A percentile compares a stretch with the other conserved stretches of the same genome.
phyloP scores from a whole-genome alignment of 805 yeast genomes.

The Nakazawaea ambrosiae region DNA sequence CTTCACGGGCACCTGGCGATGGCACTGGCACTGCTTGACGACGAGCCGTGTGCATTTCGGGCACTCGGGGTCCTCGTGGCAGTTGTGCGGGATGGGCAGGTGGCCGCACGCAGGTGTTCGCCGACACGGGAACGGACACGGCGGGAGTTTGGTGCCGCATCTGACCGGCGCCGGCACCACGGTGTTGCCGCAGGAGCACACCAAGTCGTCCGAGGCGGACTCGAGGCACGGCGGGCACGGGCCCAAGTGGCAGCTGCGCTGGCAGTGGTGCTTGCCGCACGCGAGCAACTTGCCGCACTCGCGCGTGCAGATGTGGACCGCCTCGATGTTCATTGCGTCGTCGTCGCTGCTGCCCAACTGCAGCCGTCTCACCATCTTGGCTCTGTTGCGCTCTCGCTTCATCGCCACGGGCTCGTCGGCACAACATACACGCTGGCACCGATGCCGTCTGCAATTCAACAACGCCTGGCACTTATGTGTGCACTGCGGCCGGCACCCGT shows the following conservation, averaged over 20 bases:
- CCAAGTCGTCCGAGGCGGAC: constrained; percentile 69
- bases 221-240: constrained; percentile 77
- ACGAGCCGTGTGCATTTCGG: constrained; percentile 70
- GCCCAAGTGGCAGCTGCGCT: constrained; percentile 70
- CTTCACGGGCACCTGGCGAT: constrained; percentile 37
- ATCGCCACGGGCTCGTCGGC: constrained; percentile 55
- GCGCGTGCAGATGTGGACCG: constrained; percentile 65
- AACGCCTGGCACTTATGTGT: constrained; percentile 64
- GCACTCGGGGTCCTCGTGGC: constrained; percentile 64
- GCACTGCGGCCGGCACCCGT: constrained; percentile 55
- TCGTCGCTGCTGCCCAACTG: constrained; percentile 30
- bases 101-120: constrained; percentile 64
- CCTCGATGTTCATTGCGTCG: constrained; percentile 56
- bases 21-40: constrained; percentile 56
- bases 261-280: constrained; percentile 65
- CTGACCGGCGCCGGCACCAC: constrained; percentile 76
- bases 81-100: constrained; percentile 56
- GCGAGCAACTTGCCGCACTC: constrained; percentile 54
- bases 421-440: constrained; percentile 68
- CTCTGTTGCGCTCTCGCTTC: constrained; percentile 41
- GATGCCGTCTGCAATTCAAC: constrained; percentile 75
- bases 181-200: constrained; percentile 78
- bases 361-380: constrained; percentile 43
- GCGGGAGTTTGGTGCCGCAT: constrained; percentile 66
- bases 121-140: constrained; percentile 60